A percentile compares a stretch with the other conserved stretches of the same genome.
Evolutionary conservation across 1,139 yeast species (phyloP).

Genomic region (Starmera stellimalicola): DNA sequence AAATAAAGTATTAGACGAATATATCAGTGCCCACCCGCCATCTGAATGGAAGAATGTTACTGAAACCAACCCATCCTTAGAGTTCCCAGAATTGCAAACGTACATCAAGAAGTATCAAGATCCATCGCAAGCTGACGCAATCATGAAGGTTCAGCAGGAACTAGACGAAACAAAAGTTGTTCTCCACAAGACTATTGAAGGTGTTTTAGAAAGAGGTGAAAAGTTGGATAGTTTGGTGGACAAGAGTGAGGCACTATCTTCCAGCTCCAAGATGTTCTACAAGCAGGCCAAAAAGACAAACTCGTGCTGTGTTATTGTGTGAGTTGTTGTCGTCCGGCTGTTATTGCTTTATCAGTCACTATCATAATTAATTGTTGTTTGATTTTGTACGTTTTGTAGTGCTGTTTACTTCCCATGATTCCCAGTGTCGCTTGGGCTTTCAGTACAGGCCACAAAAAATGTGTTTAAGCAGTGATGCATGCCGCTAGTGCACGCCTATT

Average conservation of each 20-base stretch:
- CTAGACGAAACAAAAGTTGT: conserved; percentile 96
- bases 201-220: conserved; percentile 93
- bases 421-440: too few relatives aligned
- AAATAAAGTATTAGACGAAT: conserved; percentile 87
- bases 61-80: conserved; percentile 39
- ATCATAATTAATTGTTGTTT: background rate
- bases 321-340: conserved; percentile 15
- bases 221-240: conserved; percentile 89
- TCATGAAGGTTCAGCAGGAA: conserved; percentile 96
- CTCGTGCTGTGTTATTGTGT: conserved; percentile 85
- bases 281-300: conserved; percentile 97
- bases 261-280: conserved; percentile 87
- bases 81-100: conserved; percentile 53
- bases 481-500: too few relatives aligned
- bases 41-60: conserved; percentile 54
- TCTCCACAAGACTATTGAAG: conserved; percentile 89
- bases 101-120: conserved; percentile 86
- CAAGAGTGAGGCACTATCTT: conserved; percentile 85
- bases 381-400: background rate
- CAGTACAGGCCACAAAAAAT: too few relatives aligned
- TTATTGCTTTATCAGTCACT: background rate
- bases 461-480: too few relatives aligned
- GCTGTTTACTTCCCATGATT: too few relatives aligned
- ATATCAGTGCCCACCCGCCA: conserved; percentile 73
- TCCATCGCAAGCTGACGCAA: conserved; percentile 93